Evolutionary conservation across 78 protist species (phyloP), one percentile per base, ranked within the genome.

Genomic region (Dictyostelium purpureum): DNA sequence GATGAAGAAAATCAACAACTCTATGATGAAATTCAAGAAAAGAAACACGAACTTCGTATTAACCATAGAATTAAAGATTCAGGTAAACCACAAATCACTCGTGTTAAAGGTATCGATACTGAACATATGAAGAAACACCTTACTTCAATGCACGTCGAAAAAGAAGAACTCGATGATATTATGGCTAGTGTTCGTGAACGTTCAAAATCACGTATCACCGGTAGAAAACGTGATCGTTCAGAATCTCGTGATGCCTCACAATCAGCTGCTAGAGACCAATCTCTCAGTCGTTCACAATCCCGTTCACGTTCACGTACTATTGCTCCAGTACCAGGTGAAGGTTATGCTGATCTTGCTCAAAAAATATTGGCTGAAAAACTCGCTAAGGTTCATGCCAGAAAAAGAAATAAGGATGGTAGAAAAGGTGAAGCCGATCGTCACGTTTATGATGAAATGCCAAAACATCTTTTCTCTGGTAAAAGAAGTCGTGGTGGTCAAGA

Each of bases 401-500:
- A 96, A 85, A 52, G 82, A 78, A 61, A 63, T 38, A 66, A 43
- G 66, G 31, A 49, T 24, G 85, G 77, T 28, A 94, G 78, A 4
- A 81, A 56, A 45, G 94, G 99, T 59, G 99, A 98, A 87, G 78
- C 96, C 56, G 99, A 99, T 77, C 95, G 97, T 18, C 90, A 65
- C 66, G 78, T 97, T 51, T 54, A 16, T 42, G 43, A 45, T 94
- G 10, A 31, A 49, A 97, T 63, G 97, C 99, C 99, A 35, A 98
- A 97, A 81, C 98, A 96, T 59, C 52, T 98, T 66, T 96, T 90
- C 94, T 14, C 98, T 1, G 99, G 99, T 66, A 99, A 99, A 98
- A 88, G 98, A 75, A 78, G 92, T 26, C 40, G 31, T 43, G 99
- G 99, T 69, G 96, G 28, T 73, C 88, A 81, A 3, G 98, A 97